Conservation (phyloP, 805 yeast species). For the Hanseniaspora lachancei region DNA sequence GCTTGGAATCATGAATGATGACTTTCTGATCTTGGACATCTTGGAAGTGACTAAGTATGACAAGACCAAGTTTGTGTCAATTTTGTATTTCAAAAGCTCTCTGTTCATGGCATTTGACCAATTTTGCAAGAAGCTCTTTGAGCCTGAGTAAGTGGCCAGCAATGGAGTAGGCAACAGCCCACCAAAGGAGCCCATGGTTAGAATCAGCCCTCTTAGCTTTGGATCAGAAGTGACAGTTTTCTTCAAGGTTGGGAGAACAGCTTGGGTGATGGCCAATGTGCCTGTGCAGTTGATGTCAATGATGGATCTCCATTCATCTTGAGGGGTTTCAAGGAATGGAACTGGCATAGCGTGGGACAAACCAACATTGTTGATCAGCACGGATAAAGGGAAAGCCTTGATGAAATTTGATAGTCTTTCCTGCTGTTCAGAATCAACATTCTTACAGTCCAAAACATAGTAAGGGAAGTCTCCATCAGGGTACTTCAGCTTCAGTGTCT, state of each 20-base stretch:
- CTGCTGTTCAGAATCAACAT: constrained; percentile 49
- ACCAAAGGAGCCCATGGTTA: constrained; percentile 95
- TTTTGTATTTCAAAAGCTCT: constrained; percentile 52
- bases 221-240: constrained; percentile 33
- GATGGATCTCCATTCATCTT: constrained; percentile 62
- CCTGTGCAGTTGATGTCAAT: constrained; percentile 75
- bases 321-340: constrained; percentile 71
- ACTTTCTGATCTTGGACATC: constrained; percentile 81
- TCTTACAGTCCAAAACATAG: constrained; percentile 63
- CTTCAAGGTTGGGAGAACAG: constrained; percentile 59
- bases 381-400: constrained; percentile 47
- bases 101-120: constrained; percentile 87
- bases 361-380: constrained; percentile 86
- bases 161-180: constrained; percentile 87
- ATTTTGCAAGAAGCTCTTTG: constrained; percentile 84
- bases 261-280: constrained; percentile 70
- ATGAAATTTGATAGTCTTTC: constrained; percentile 34
- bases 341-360: constrained; percentile 91
- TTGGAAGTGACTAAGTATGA: constrained; percentile 88
- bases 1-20: constrained; percentile 64
- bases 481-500: constrained; percentile 47
- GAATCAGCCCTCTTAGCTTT: constrained; percentile 53
- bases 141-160: constrained; percentile 88
- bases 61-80: constrained; percentile 76
- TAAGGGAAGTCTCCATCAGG: constrained; percentile 37